Conservation (phyloP, 306 rosid species). For the Prunus campanulata region DNA sequence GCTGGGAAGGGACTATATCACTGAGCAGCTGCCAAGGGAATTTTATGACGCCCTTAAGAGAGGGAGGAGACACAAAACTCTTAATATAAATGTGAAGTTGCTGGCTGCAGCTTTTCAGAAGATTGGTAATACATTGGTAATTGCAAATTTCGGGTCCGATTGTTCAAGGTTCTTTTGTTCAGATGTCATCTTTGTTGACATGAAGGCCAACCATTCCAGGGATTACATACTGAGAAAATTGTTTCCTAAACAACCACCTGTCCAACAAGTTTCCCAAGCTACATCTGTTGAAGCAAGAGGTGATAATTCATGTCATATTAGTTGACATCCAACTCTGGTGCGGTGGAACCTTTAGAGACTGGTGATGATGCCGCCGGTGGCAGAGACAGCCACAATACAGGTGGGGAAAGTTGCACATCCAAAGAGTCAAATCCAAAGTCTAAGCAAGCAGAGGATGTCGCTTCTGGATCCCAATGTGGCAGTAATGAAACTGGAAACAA, state of each 20-base stretch:
- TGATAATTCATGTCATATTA: too few species aligned
- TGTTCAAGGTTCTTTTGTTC: constrained; percentile 15
- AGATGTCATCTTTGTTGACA: constrained; percentile 43
- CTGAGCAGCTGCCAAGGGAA: constrained; percentile 22
- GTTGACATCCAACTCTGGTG: neutral
- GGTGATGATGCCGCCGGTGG: neutral
- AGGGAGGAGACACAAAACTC: neutral
- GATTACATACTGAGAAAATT: constrained; percentile 21
- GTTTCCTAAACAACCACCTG: constrained; percentile 28
- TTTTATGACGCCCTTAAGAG: constrained; percentile 31
- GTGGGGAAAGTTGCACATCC: neutral
- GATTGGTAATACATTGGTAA: constrained; percentile 49
- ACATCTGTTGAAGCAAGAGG: neutral
- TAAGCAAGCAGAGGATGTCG: neutral
- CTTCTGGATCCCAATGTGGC: neutral
- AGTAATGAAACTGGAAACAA: neutral
- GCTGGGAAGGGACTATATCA: constrained; percentile 21
- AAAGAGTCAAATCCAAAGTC: neutral
- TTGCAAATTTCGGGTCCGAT: constrained; percentile 29
- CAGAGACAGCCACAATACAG: neutral
- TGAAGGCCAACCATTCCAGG: constrained; percentile 13
- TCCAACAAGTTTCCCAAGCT: neutral
- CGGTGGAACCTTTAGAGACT: neutral
- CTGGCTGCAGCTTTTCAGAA: constrained; percentile 46
- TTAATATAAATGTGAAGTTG: constrained; percentile 12